Conservation (phyloP, 495 filamentous ascomycete genomes). For the Tuber borchii region DNA sequence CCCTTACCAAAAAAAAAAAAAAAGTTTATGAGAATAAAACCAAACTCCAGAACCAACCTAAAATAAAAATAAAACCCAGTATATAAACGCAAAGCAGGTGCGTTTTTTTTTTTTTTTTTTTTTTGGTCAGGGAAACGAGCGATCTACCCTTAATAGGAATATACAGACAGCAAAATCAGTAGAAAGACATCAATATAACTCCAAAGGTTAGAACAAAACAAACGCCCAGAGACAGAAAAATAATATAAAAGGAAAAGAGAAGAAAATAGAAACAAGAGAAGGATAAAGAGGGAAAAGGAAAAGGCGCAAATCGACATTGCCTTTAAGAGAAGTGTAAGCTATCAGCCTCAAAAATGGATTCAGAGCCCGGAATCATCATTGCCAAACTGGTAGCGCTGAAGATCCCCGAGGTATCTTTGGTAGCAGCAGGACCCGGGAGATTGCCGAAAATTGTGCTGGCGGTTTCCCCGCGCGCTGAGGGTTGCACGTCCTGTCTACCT, state of each 20-base stretch:
- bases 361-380: not conserved
- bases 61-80: not conserved
- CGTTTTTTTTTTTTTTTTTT: not conserved
- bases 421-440: not conserved
- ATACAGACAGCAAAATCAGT: not conserved
- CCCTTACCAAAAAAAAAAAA: not conserved
- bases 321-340: not conserved
- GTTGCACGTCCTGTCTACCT: not conserved
- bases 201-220: not conserved
- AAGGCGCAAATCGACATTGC: not conserved
- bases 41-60: not conserved
- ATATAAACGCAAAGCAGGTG: not conserved
- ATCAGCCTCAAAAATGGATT: not conserved
- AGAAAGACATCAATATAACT: not conserved
- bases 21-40: not conserved
- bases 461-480: not conserved
- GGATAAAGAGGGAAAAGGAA: not conserved
- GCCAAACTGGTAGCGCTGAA: not conserved
- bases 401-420: not conserved
- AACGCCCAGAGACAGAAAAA: not conserved
- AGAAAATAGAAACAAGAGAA: not conserved
- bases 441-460: not conserved
- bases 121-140: not conserved
- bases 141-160: not conserved
- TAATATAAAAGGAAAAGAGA: not conserved